These are phyloP conservation scores for Ceratocystis alfenasii DNA, from an alignment of 2,329 filamentous ascomycete genomes.

Conservation along the genomic window DNA sequence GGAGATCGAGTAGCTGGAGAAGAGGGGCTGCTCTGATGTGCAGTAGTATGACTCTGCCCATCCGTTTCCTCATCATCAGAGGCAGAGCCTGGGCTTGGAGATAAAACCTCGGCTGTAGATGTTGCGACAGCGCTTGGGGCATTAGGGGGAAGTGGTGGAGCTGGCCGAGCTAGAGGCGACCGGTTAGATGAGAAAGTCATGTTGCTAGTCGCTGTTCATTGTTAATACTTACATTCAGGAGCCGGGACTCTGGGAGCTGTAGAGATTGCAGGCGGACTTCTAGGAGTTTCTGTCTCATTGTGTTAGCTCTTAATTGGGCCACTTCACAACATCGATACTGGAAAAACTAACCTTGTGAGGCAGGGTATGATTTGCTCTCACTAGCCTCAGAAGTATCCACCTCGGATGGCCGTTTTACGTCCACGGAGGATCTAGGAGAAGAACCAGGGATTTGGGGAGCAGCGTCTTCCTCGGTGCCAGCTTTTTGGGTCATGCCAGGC, in stretches of 20 bases:
- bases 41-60: conserved; percentile 28
- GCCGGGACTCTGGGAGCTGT: conserved; percentile 48
- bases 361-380: conserved; percentile 22
- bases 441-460: conserved; percentile 14
- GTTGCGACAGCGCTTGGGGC: conserved; percentile 40
- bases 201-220: background rate
- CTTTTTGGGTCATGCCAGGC: conserved; percentile 51
- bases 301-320: conserved; percentile 8
- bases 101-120: conserved; percentile 43
- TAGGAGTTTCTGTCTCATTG: conserved; percentile 33
- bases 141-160: conserved; percentile 42
- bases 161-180: conserved; percentile 46
- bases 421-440: conserved; percentile 6
- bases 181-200: background rate
- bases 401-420: background rate
- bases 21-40: conserved; percentile 27
- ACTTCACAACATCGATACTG: background rate
- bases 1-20: conserved; percentile 31
- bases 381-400: conserved; percentile 26
- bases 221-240: conserved; percentile 43
- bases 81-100: conserved; percentile 66
- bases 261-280: conserved; percentile 41
- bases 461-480: conserved; percentile 13
- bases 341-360: conserved; percentile 12
- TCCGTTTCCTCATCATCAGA: conserved; percentile 77